These are phyloP conservation scores for Penicillium thymicola DNA, from an alignment of 2,329 filamentous ascomycete species.

Conservation along the genomic window DNA sequence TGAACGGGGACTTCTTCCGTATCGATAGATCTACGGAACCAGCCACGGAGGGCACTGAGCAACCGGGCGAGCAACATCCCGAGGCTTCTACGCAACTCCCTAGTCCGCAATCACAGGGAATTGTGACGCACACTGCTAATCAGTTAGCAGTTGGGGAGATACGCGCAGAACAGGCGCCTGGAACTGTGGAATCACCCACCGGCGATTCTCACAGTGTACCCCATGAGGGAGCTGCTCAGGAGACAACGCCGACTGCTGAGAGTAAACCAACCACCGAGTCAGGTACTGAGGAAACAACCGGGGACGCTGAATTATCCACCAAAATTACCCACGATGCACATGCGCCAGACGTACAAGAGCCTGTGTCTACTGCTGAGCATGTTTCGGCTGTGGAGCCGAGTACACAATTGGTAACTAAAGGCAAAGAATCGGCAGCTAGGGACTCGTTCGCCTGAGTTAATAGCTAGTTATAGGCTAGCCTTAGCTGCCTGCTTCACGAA, in stretches of 20 bases:
- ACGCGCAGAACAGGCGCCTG: background rate
- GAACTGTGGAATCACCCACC: too few species aligned
- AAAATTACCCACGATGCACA: background rate
- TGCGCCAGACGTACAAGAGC: background rate
- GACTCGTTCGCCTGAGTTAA: too few species aligned
- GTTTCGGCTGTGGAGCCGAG: background rate
- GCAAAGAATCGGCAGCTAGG: background rate
- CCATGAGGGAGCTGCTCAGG: background rate
- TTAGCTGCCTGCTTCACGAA: too few species aligned
- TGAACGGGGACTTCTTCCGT: conserved; percentile 53
- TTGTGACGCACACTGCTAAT: background rate
- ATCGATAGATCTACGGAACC: background rate
- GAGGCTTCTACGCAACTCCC: background rate
- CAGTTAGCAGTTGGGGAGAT: background rate
- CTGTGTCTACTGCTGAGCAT: background rate
- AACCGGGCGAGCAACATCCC: background rate
- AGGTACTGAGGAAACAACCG: background rate
- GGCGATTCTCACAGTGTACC: background rate
- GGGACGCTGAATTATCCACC: background rate
- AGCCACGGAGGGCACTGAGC: background rate
- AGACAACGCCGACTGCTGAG: background rate
- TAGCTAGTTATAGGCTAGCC: too few species aligned
- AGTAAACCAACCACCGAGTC: background rate
- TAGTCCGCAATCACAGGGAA: background rate
- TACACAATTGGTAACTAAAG: background rate